Evolutionary conservation across 164 flowering plant genomes (phyloP), one percentile per base, ranked within the genome.

Genomic region (Sedum album): DNA sequence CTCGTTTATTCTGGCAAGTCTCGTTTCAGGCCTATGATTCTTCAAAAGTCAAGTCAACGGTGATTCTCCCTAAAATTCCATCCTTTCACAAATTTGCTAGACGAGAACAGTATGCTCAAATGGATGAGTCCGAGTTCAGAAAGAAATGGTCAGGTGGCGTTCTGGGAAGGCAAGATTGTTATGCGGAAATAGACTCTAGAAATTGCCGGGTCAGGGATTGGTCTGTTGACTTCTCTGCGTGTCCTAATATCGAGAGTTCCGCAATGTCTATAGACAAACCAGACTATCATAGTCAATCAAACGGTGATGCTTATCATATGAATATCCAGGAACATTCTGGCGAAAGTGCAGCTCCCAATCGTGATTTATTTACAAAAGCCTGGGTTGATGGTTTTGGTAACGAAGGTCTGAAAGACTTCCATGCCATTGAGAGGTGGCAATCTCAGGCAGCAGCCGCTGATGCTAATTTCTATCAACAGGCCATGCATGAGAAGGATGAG

Each of bases 401-500:
- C 69, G 89, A 68, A 66, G 97, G 91, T 49, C 78, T 86, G 64
- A 95, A 91, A 73, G 97, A 95, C 73, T 84, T 78, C 75, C 87
- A 79, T 78, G 99, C 89, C 67, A 92, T 91, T 73, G 99, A 95
- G 66, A 90, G 92, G 79, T 94, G 97, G 99, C 97, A 88, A 71
- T 85, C 87, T 61, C 99, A 95, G 80, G 96, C 99, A 23, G 90
- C 88, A 33, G 96, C 93, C 33, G 96, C 89, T 67, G 87, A 79
- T 82, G 71, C 84, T 68, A 85, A 84, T 63, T 88, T 80, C 77
- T 83, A 49, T 68, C 73, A 77, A 71, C 76, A 74, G 17, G 65
- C 72, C 17, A 42, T 75, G 71, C 82, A 78, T 60, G 53, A 81
- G 38, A 82, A 76, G 70, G 96, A 91, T 77, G 99, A 90, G 81